Evolutionary conservation across 2,329 filamentous ascomycete species (phyloP).

Genomic region (Verruconis gallopava): DNA sequence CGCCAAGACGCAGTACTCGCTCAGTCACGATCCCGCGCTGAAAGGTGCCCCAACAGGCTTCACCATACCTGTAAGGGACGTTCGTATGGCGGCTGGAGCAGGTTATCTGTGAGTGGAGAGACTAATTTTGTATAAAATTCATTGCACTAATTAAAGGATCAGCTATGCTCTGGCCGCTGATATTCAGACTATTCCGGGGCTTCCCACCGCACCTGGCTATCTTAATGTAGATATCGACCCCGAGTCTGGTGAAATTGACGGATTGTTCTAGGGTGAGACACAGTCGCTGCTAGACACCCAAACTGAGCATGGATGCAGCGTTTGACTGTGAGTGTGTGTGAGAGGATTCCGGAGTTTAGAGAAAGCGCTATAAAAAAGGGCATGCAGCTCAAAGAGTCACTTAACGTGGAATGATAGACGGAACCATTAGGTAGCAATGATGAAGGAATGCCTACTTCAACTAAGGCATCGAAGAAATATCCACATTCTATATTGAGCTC

Average conservation of each 20-base stretch:
- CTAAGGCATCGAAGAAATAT: not conserved
- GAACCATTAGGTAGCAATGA: not conserved
- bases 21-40: slow-evolving; percentile 81
- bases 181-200: slow-evolving; percentile 93
- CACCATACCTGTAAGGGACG: slow-evolving; percentile 86
- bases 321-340: not conserved
- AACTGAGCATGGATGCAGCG: not conserved
- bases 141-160: too few relatives aligned
- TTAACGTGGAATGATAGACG: not conserved
- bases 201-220: slow-evolving; percentile 91
- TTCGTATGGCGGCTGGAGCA: slow-evolving; percentile 84
- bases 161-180: slow-evolving; percentile 90
- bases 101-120: slow-evolving; percentile 76
- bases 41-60: slow-evolving; percentile 95
- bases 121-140: not conserved
- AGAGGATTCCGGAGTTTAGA: not conserved
- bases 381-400: slow-evolving; percentile 1
- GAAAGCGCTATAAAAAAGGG: not conserved
- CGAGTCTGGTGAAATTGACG: slow-evolving; percentile 42
- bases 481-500: not conserved
- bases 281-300: not conserved
- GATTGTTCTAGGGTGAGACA: slow-evolving; percentile 83
- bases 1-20: slow-evolving; percentile 95
- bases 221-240: slow-evolving; percentile 69
- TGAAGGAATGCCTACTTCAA: not conserved